Percentiles rank a stretch among this genome's conserved stretches.
These are phyloP conservation scores for Taphrina betulina DNA, from an alignment of 1,139 yeast species.

Conservation along the genomic window DNA sequence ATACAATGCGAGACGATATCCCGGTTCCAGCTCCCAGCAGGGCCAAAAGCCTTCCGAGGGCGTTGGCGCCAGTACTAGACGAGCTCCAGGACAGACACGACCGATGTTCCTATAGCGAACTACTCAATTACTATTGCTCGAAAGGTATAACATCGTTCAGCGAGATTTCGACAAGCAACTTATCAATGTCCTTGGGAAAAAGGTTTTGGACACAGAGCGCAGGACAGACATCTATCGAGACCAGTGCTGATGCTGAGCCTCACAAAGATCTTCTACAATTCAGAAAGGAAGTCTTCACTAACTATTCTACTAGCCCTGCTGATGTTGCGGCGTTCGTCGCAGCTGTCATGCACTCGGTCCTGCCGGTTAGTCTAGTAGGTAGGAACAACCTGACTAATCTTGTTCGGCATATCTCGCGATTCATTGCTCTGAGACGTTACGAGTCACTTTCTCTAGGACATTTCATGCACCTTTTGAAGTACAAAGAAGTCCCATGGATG, in stretches of 20 bases:
- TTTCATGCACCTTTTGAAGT: conserved; percentile 45
- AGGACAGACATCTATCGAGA: neutral
- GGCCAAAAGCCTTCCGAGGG: conserved; percentile 32
- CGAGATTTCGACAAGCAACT: too few relatives aligned
- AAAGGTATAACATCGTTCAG: neutral
- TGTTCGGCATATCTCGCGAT: conserved; percentile 40
- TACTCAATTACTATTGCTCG: conserved; percentile 39
- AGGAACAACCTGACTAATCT: neutral
- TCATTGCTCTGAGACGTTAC: conserved; percentile 46
- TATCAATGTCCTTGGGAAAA: too few relatives aligned
- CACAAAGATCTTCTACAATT: conserved; percentile 7
- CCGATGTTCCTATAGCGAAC: conserved; percentile 37
- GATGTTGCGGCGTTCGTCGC: conserved; percentile 27
- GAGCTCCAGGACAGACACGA: conserved; percentile 33
- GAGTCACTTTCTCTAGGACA: conserved; percentile 44
- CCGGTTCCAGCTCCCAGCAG: neutral
- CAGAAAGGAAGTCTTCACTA: conserved; percentile 10
- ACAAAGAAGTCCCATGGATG: conserved; percentile 54
- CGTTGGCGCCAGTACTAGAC: conserved; percentile 21
- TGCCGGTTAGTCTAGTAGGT: conserved; percentile 1
- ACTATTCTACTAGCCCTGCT: conserved; percentile 19
- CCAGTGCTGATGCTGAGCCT: neutral
- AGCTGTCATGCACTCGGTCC: conserved; percentile 6
- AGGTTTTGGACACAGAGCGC: neutral
- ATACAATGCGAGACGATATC: conserved; percentile 8